Conservation (phyloP, 495 filamentous ascomycete genomes). For the Penicillium robsamsonii region DNA sequence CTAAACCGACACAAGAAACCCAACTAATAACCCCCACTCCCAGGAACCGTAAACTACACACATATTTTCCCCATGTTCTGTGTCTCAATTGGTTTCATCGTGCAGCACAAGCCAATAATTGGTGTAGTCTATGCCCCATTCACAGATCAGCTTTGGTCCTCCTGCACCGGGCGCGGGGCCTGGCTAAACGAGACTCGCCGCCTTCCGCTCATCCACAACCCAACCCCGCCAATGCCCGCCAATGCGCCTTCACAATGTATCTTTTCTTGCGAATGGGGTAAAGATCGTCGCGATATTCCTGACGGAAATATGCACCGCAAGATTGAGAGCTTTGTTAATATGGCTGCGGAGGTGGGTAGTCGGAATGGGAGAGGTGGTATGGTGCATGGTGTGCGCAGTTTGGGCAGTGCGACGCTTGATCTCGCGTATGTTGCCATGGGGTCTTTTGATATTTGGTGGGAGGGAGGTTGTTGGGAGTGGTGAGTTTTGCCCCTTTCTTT, state of each 20-base stretch:
- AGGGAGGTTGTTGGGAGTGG: constrained; percentile 61
- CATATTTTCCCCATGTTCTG: constrained; percentile 75
- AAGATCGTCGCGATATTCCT: constrained; percentile 59
- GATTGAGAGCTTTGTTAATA: constrained; percentile 66
- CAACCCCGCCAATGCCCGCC: constrained; percentile 57
- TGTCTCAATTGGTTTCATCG: constrained; percentile 62
- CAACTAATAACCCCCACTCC: not conserved
- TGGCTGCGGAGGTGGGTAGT: constrained; percentile 61
- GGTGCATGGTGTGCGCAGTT: constrained; percentile 56
- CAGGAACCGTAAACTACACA: constrained; percentile 66
- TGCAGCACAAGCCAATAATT: constrained; percentile 54
- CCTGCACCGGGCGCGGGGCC: constrained; percentile 58
- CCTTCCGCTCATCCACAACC: constrained; percentile 57
- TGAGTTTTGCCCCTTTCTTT: constrained; percentile 22
- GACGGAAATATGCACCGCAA: constrained; percentile 65
- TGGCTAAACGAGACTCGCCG: constrained; percentile 62
- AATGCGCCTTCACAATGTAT: constrained; percentile 64
- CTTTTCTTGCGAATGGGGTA: constrained; percentile 71
- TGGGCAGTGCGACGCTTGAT: constrained; percentile 61
- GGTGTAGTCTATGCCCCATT: constrained; percentile 67
- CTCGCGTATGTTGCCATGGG: constrained; percentile 58
- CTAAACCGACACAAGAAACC: not conserved
- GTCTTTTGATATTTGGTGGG: constrained; percentile 58
- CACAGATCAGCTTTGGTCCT: constrained; percentile 61
- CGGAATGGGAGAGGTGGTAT: constrained; percentile 62